Base-by-base conservation (phyloP, 2,329 filamentous ascomycete genomes). In the Diaporthe humulicola region DNA sequence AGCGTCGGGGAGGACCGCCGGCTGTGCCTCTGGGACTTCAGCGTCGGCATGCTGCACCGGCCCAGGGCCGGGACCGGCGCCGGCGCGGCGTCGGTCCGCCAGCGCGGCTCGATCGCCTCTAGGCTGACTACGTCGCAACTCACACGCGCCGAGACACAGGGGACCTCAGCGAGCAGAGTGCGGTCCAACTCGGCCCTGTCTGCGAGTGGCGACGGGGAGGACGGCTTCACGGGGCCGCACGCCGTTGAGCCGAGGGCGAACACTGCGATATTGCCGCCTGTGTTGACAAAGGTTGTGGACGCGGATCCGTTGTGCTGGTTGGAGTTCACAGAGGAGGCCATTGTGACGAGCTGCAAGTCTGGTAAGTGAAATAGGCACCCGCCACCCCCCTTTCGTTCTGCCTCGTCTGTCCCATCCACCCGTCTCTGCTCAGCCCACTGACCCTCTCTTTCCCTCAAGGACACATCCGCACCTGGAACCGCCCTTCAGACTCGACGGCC, bases 11-110 rank as follows among this genome's bases (percentile, higher is more conserved):
- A 98, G 82, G 97, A 99, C 82, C 95, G 96, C 79, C 90, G 95
- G 74, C 87, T 99, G 25, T 91, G 98, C 75, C 87, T 99, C 17
- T 99, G 97, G 97, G 97, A 99, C 86, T 99, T 99, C 82, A 98
- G 93, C 78, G 95, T 98, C 56, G 95, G 95, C 79, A 98, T 98
- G 96, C 88, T 99, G 79, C 94, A 97, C 83, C 90, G 96, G 75
- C 96, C 97, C 28, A 96, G 96, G 85, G 93, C 73, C 6, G 75
- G 70, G 19, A 58, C 30, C 0, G 75, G 45, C 22, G 73, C 73
- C 22, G 64, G 64, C 54, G 75, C 73, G 87, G 85, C 87, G 60
- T 90, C 89, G 15, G 87, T 89, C 57, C 86, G 90, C 75, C 89
- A 93, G 72, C 86, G 88, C 58, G 88, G 86, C 28, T 90, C 88